phyloP scores from a whole-genome alignment of 2,329 filamentous ascomycete genomes.

The Penicillium nordicum region DNA sequence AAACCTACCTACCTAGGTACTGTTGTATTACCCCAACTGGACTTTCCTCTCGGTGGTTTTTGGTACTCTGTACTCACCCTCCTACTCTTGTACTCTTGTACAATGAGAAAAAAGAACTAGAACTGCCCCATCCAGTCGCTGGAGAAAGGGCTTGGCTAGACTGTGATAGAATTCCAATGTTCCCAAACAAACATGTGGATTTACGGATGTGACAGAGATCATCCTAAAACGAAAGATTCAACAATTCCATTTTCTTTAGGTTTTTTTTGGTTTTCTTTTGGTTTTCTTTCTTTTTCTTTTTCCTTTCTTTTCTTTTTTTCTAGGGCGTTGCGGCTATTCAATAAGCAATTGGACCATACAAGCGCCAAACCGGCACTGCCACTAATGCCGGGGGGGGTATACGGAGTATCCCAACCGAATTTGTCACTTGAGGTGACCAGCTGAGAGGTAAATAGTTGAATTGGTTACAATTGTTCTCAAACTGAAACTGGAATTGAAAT shows the following conservation, averaged over 20 bases:
- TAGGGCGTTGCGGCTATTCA: constrained; percentile 3
- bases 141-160: neutral
- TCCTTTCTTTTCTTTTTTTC: too few species aligned
- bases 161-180: neutral
- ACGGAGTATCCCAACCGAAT: neutral
- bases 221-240: neutral
- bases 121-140: constrained; percentile 5
- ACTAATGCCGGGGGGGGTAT: neutral
- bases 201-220: constrained; percentile 5
- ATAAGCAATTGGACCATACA: constrained; percentile 7
- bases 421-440: neutral
- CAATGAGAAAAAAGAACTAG: neutral
- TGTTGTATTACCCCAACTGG: neutral
- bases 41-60: neutral
- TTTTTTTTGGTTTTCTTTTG: too few species aligned
- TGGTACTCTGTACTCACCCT: neutral
- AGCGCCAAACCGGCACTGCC: neutral
- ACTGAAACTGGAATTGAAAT: neutral
- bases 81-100: neutral
- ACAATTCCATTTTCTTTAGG: neutral
- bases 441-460: neutral
- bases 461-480: neutral
- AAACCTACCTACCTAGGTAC: neutral
- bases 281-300: neutral
- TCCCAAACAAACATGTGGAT: neutral